phyloP scores from a whole-genome alignment of 2,329 filamentous ascomycete species.

The Colletotrichum shisoi region DNA sequence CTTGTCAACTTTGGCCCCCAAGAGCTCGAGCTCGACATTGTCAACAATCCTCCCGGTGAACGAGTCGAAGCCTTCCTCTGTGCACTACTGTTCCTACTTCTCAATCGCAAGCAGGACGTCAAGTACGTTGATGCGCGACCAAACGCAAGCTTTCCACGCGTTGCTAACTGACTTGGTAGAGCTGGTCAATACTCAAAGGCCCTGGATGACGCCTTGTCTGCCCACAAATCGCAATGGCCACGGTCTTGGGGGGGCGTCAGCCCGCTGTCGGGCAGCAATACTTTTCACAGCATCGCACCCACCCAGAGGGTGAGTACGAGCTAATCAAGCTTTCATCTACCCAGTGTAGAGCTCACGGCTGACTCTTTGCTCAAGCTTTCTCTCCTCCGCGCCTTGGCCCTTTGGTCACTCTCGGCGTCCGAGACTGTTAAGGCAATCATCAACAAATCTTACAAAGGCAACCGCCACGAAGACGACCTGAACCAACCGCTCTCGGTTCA shows the following conservation, averaged over 20 bases:
- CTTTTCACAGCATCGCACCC: slow-evolving; percentile 83
- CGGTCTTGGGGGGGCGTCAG: slow-evolving; percentile 82
- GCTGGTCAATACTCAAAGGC: slow-evolving; percentile 91
- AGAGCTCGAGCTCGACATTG: slow-evolving; percentile 88
- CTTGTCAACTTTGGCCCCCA: slow-evolving; percentile 91
- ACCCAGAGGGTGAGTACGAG: slow-evolving; percentile 73
- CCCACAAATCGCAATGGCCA: slow-evolving; percentile 89
- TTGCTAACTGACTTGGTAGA: slow-evolving; percentile 57
- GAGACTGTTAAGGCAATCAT: slow-evolving; percentile 82
- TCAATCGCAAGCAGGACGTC: slow-evolving; percentile 98
- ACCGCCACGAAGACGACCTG: slow-evolving; percentile 76
- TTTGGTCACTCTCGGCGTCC: slow-evolving; percentile 91
- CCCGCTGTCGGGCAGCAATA: slow-evolving; percentile 79
- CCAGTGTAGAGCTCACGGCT: slow-evolving; percentile 1
- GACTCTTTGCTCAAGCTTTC: slow-evolving; percentile 68
- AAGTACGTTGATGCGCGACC: slow-evolving; percentile 70
- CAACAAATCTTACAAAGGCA: slow-evolving; percentile 87
- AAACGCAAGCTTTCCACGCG: neutral
- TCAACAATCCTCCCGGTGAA: slow-evolving; percentile 79
- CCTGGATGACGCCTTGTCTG: slow-evolving; percentile 87
- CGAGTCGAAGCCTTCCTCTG: slow-evolving; percentile 89
- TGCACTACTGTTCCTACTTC: slow-evolving; percentile 82
- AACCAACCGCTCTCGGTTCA: slow-evolving; percentile 92
- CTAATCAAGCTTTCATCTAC: neutral
- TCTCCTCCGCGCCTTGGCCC: slow-evolving; percentile 79